Conservation (phyloP, 164 flowering plant species). For the Saururus chinensis region DNA sequence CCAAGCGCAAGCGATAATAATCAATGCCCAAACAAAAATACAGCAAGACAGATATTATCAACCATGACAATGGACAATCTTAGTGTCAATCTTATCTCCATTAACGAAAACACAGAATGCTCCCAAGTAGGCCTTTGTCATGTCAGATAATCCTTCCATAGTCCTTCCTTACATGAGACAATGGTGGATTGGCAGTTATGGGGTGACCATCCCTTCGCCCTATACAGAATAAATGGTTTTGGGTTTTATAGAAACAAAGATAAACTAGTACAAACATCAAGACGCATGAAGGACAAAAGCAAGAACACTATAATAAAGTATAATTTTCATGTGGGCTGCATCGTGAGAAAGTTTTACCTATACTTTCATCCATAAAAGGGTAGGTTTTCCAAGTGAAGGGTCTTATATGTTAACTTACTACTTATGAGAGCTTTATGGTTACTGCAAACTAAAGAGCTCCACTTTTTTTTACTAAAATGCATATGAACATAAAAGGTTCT, state of each 20-base stretch:
- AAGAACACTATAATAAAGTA: background rate
- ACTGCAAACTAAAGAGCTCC: too few species aligned
- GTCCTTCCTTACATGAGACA: slow-evolving; percentile 64
- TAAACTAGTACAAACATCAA: background rate
- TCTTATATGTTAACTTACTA: too few species aligned
- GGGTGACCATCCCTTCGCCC: slow-evolving; percentile 60
- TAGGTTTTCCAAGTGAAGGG: too few species aligned
- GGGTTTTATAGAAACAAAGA: background rate
- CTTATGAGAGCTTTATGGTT: too few species aligned
- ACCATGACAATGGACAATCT: background rate
- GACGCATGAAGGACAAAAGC: background rate
- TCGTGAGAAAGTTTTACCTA: too few species aligned
- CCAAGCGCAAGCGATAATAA: background rate
- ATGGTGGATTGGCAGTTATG: slow-evolving; percentile 41
- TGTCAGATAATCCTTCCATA: slow-evolving; percentile 46
- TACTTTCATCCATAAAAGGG: too few species aligned
- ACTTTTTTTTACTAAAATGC: background rate
- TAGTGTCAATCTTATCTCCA: background rate
- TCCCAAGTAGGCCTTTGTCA: slow-evolving; percentile 3
- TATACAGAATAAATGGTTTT: slow-evolving; percentile 15
- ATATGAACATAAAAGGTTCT: background rate
- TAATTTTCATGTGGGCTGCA: background rate
- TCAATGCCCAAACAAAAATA: background rate
- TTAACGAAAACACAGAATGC: background rate
- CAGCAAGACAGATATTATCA: background rate